Evolutionary conservation across 208 protist genomes (phyloP), one percentile per base, ranked within the genome.

Genomic region (Angomonas deanei): DNA sequence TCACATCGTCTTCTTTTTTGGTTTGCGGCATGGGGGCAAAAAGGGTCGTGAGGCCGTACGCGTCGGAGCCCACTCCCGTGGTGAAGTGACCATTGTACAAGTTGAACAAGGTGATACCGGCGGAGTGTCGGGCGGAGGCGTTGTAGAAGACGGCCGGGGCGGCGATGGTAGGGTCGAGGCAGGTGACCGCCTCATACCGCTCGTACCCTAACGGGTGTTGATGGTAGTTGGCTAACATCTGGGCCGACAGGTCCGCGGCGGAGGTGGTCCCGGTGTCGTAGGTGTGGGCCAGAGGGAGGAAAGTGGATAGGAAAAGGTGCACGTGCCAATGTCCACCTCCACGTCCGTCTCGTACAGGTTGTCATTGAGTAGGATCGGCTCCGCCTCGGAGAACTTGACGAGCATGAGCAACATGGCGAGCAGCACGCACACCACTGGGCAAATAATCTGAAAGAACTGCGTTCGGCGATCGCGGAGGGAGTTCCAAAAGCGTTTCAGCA

Each of bases 401-500:
- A 73, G 68, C 28, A 49, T 73, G 15, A 90, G 66, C 32, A 90
- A 42, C 70, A 86, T 76, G 13, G 80, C 83, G 46, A 90, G 58
- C 21, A 82, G 21, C 27, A 90, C 38, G 58, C 67, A 77, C 34
- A 77, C n/a, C 2, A 85, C 76, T 23, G 82, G 84, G 60, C 80
- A 80, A 2, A 86, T 47, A 61, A 91, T 69, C 58, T 91, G 84
- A 47, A 91, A 70, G 46, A 68, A 80, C 23, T 74, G 66, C 26
- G 71, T 85, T 33, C 78, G 69, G 23, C 54, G 46, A 57, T 91
- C 84, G 23, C 84, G 69, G 6, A 80, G 38, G 21, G 80, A 57
- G 59, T 69, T 74, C 32, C 58, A 54, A 26, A 70, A 74, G 0
- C 84, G 78, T 62, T 88, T 88, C 33, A 72, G 13, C 66, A 88